A percentile compares a stretch with the other conserved stretches of the same genome.
phyloP scores from a whole-genome alignment of 139 green algal genomes.

The Edaphochlamys debaryana region DNA sequence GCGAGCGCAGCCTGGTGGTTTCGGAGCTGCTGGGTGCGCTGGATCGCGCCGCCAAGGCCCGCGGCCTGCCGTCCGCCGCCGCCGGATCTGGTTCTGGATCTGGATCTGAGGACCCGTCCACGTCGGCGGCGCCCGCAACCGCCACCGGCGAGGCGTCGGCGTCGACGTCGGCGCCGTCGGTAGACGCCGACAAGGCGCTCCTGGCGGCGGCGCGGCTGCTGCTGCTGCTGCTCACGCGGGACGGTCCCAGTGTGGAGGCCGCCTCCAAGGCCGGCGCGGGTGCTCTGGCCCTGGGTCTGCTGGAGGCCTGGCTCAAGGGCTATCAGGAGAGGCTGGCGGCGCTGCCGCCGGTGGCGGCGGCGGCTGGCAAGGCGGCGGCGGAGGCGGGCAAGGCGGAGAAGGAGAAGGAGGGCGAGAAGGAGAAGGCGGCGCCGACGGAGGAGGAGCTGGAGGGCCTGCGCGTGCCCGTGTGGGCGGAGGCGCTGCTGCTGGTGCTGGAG shows the following conservation, averaged over 20 bases:
- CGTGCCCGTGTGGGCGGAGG: not conserved
- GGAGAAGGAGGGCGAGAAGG: too few species aligned
- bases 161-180: not conserved
- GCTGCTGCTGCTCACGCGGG: slow-evolving; percentile 78
- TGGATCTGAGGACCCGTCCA: too few species aligned
- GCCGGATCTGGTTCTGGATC: too few species aligned
- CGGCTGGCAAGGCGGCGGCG: too few species aligned
- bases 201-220: slow-evolving; percentile 71
- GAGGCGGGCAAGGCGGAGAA: too few species aligned
- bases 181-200: slow-evolving; percentile 29
- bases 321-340: slow-evolving; percentile 24
- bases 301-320: slow-evolving; percentile 70
- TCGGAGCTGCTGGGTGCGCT: slow-evolving; percentile 66
- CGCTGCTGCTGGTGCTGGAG: slow-evolving; percentile 79
- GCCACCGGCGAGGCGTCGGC: not conserved
- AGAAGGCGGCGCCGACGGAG: too few species aligned
- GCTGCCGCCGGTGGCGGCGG: too few species aligned
- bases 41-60: slow-evolving; percentile 5
- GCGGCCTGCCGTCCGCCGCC: too few species aligned
- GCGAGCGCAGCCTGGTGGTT: slow-evolving; percentile 63
- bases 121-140: not conserved
- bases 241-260: slow-evolving; percentile 51
- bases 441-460: too few species aligned
- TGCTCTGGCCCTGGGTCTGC: slow-evolving; percentile 51
- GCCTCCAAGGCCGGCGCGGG: slow-evolving; percentile 57